Percentiles rank a stretch among this genome's conserved stretches.
These are phyloP conservation scores for Entomortierella beljakovae DNA, from an alignment of 192 early-diverging fungal genomes.

Conservation along the genomic window DNA sequence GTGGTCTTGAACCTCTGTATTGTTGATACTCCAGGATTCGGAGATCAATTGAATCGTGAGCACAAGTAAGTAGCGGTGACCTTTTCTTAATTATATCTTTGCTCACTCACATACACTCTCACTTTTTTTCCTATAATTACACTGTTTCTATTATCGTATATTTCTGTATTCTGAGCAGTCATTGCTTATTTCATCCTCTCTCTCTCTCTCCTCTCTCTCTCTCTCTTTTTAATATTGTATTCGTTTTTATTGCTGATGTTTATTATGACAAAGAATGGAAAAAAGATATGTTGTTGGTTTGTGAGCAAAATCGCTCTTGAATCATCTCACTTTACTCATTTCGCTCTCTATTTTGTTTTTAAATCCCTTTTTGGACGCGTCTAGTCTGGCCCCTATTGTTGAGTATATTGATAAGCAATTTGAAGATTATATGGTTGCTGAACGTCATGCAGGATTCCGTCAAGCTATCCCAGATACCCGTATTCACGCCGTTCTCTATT, in stretches of 20 bases:
- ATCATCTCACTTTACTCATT: too few relatives aligned
- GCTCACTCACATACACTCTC: not conserved
- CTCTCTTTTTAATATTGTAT: too few relatives aligned
- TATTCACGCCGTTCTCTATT: conserved; percentile 95
- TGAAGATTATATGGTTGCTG: conserved; percentile 86
- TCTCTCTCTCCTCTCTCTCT: too few relatives aligned
- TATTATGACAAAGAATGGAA: too few relatives aligned
- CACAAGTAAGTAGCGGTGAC: conserved; percentile 65
- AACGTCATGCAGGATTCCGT: conserved; percentile 76
- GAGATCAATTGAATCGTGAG: conserved; percentile 84
- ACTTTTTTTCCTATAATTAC: not conserved
- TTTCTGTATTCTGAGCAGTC: too few relatives aligned
- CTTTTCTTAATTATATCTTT: not conserved
- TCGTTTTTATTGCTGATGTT: too few relatives aligned
- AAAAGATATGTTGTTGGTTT: too few relatives aligned
- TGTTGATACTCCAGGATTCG: conserved; percentile 91
- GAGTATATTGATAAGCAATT: conserved; percentile 97
- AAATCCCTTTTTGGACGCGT: not conserved
- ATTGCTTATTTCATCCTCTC: too few relatives aligned
- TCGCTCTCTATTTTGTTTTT: too few relatives aligned
- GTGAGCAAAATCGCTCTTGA: not conserved
- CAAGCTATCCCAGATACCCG: conserved; percentile 86
- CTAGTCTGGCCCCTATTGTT: conserved; percentile 89
- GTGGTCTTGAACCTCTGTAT: conserved; percentile 90
- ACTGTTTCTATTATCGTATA: too few relatives aligned